phyloP scores from a whole-genome alignment of 108 stramenopile genomes.

The Cyclotella baltica region DNA sequence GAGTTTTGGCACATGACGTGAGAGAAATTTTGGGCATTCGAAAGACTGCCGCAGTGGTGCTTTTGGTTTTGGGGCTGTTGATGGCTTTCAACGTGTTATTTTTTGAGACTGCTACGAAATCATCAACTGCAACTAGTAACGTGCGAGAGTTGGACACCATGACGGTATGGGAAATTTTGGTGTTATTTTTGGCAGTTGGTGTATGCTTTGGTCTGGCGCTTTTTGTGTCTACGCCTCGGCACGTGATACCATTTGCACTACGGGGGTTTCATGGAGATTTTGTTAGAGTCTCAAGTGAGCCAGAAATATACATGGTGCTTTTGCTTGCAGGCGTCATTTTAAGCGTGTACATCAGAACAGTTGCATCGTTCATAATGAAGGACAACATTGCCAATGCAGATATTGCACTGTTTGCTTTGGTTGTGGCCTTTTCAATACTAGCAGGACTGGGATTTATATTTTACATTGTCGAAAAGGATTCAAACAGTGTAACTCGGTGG shows the following conservation, averaged over 20 bases:
- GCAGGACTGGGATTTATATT: constrained; percentile 5
- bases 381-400: not conserved
- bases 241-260: constrained; percentile 9
- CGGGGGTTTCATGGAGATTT: constrained; percentile 22
- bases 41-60: constrained; percentile 7
- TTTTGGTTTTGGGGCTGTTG: constrained; percentile 30
- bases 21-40: not conserved
- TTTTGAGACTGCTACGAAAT: constrained; percentile 7
- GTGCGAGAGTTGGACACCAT: not conserved
- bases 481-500: constrained; percentile 14
- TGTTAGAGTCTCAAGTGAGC: constrained; percentile 8
- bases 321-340: constrained; percentile 1
- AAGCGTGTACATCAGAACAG: not conserved
- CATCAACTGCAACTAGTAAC: not conserved
- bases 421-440: not conserved
- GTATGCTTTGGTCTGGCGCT: not conserved
- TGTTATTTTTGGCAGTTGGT: not conserved
- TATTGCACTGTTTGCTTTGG: constrained; percentile 4
- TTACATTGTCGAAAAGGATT: constrained; percentile 1
- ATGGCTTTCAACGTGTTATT: constrained; percentile 18
- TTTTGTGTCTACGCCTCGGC: not conserved
- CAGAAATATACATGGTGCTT: constrained; percentile 17
- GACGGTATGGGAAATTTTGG: not conserved
- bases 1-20: constrained; percentile 6
- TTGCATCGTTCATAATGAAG: not conserved